Evolutionary conservation across 768 basidiomycete species (phyloP), one percentile per base, ranked within the genome.

Genomic region (Lactarius akahatsu): DNA sequence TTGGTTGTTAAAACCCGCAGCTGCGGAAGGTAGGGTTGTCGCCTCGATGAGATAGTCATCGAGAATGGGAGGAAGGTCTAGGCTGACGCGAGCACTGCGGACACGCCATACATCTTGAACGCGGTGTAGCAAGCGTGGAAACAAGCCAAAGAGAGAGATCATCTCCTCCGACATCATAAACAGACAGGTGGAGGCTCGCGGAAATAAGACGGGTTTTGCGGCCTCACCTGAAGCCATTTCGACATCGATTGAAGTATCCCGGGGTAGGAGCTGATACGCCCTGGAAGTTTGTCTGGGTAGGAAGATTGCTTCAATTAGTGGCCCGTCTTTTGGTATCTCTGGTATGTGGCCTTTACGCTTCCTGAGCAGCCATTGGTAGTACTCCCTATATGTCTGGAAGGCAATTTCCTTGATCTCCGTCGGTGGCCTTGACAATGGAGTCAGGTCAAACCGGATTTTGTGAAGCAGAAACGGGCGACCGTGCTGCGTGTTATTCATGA

Each of bases 1-100:
- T 72, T 96, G 92, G 69, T 95, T 96, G 75, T 83, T 91, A 77
- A 85, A 92, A 10, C 83, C 82, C 8, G 85, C 81, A 40, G 72
- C 73, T 7, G 88, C 82, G 41, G 81, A 80, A 1, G 94, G 94
- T 13, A 93, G 78, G 1, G 91, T 93, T 28, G 91, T 81, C 6
- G 91, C 91, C 72, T 94, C 88, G 2, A 87, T 79, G 55, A 94
- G 80, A 8, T 85, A 78, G 47, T 85, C 78, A 41, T 83, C 81
- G 2, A 74, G 69, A 58, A 94, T 84, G 0, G 82, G 76, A 3
- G 91, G 90, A 26, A 94, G 80, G 13, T 80, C 79, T 38, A 94
- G 82, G 50, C 83, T 80, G 18, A 79, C 58, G 26, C 83, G 82
- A 16, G 84, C 82, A 62, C 78, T 74, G 18, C 76, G 80, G 10